These are phyloP conservation scores for Pythium guiyangense DNA, from an alignment of 352 stramenopile species.

Conservation along the genomic window DNA sequence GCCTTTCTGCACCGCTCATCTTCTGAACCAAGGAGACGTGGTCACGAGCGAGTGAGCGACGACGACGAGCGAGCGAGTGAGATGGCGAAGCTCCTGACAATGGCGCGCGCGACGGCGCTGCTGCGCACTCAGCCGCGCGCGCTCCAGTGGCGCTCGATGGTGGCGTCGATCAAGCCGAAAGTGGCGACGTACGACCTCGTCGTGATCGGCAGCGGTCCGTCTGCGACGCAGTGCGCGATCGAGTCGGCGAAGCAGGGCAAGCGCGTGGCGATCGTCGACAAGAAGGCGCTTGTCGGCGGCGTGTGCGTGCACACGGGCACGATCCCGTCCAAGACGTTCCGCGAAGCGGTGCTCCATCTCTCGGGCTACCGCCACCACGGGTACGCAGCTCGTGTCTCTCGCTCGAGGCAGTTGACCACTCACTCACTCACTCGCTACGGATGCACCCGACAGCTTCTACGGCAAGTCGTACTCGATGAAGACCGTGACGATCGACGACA, in stretches of 20 bases:
- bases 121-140: background rate
- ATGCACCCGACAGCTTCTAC: slow-evolving; percentile 41
- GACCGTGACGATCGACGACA: slow-evolving; percentile 80
- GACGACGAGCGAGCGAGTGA: background rate
- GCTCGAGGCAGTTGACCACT: background rate
- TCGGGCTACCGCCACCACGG: slow-evolving; percentile 88
- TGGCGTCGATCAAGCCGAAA: slow-evolving; percentile 26
- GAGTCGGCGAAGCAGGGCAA: slow-evolving; percentile 83
- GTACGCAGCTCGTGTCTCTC: slow-evolving; percentile 10
- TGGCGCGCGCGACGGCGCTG: slow-evolving; percentile 4
- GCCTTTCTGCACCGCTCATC: background rate
- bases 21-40: slow-evolving; percentile 3
- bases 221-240: slow-evolving; percentile 82
- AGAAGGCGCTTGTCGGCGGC: slow-evolving; percentile 48
- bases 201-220: slow-evolving; percentile 83
- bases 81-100: slow-evolving; percentile 6
- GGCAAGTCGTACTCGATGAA: slow-evolving; percentile 84
- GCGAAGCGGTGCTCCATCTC: slow-evolving; percentile 87
- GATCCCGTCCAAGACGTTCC: slow-evolving; percentile 89
- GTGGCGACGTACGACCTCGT: slow-evolving; percentile 77
- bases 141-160: slow-evolving; percentile 8
- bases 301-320: slow-evolving; percentile 85
- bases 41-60: background rate
- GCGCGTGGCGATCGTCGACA: slow-evolving; percentile 76
- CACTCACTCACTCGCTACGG: no score